A percentile compares a stretch with the other conserved stretches of the same genome.
Conservation (phyloP, 257 asterid genomes). For the Plantago major region DNA sequence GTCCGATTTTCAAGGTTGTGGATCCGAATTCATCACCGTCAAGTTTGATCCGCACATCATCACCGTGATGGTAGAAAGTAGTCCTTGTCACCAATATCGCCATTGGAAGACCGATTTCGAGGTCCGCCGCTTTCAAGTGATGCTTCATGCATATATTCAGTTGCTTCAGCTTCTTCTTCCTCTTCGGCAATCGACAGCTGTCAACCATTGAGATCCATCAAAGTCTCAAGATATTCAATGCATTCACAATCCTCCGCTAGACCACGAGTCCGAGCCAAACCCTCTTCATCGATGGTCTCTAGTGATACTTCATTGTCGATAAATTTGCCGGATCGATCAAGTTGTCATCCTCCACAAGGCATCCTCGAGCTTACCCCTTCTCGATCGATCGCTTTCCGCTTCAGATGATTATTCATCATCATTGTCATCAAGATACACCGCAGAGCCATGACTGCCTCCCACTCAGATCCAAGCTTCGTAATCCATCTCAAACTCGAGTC, state of each 20-base stretch:
- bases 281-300: slow-evolving; percentile 32
- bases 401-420: slow-evolving; percentile 14
- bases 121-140: slow-evolving; percentile 6
- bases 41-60: slow-evolving; percentile 1
- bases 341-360: slow-evolving; percentile 14
- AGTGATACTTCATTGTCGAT: slow-evolving; percentile 27
- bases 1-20: slow-evolving; percentile 3
- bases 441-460: slow-evolving; percentile 34
- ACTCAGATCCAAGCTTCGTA: slow-evolving; percentile 48
- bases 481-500: slow-evolving; percentile 7
- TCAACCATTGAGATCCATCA: background rate
- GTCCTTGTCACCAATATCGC: slow-evolving; percentile 4
- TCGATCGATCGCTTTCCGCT: slow-evolving; percentile 18
- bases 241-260: slow-evolving; percentile 27
- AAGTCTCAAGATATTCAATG: slow-evolving; percentile 21
- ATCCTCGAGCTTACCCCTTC: slow-evolving; percentile 17
- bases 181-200: slow-evolving; percentile 5
- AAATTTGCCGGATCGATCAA: slow-evolving; percentile 14
- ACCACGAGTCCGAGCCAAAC: slow-evolving; percentile 28
- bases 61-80: background rate
- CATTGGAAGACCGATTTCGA: background rate
- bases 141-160: slow-evolving; percentile 7
- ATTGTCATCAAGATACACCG: slow-evolving; percentile 32
- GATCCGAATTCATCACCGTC: slow-evolving; percentile 6
- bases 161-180: slow-evolving; percentile 18